phyloP scores from a whole-genome alignment of 768 basidiomycete species.

The Dentipellis sp. region DNA sequence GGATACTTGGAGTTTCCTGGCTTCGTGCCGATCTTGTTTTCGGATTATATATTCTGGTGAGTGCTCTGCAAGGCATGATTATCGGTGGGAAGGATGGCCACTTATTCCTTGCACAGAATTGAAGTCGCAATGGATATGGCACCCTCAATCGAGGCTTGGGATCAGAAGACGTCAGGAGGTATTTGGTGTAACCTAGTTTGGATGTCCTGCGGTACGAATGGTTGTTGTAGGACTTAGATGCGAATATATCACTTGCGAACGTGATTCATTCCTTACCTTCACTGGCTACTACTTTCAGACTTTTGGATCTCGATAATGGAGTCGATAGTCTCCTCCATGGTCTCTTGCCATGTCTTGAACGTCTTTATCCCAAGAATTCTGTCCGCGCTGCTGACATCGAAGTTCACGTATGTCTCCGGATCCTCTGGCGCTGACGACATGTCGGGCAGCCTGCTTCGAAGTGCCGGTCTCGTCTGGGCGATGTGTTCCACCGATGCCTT shows the following conservation, averaged over 20 bases:
- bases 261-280: not conserved
- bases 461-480: conserved; percentile 11
- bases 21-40: not conserved
- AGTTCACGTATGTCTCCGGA: not conserved
- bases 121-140: too few species aligned
- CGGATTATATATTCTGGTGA: not conserved
- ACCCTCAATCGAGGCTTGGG: too few species aligned
- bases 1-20: not conserved
- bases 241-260: not conserved
- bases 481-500: conserved; percentile 16
- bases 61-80: not conserved
- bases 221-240: not conserved
- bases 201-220: too few species aligned
- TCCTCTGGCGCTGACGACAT: not conserved
- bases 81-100: not conserved
- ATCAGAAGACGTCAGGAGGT: too few species aligned
- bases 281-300: not conserved
- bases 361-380: not conserved
- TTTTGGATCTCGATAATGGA: not conserved
- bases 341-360: not conserved
- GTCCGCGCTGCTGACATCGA: not conserved
- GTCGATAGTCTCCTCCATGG: not conserved
- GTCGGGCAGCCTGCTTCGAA: conserved; percentile 1
- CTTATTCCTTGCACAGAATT: too few species aligned
- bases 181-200: too few species aligned